These are phyloP conservation scores for Vicia villosa DNA, from an alignment of 306 rosid species.

Conservation along the genomic window DNA sequence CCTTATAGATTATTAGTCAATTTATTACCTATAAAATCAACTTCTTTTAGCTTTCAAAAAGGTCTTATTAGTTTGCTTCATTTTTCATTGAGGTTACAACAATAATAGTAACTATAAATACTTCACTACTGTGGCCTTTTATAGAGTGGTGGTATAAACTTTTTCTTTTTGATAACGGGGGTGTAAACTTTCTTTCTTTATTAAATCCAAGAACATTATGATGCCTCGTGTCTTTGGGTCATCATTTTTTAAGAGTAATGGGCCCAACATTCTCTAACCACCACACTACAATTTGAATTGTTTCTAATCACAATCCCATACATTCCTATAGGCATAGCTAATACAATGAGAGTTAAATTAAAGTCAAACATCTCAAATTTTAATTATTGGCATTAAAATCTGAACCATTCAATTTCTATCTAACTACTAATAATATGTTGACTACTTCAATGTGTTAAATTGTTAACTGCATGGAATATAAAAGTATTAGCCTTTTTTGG, in stretches of 20 bases:
- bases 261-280: constrained; percentile 24
- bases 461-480: too few species aligned
- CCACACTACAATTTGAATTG: constrained; percentile 28
- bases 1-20: too few species aligned
- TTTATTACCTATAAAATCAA: background rate
- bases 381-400: too few species aligned
- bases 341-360: too few species aligned
- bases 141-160: background rate
- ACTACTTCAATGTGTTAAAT: too few species aligned
- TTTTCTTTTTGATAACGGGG: background rate
- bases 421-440: too few species aligned
- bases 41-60: background rate
- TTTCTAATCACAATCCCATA: background rate
- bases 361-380: too few species aligned
- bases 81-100: background rate
- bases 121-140: background rate
- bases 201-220: background rate
- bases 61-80: background rate
- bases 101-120: background rate
- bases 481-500: too few species aligned
- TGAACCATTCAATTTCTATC: too few species aligned
- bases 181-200: background rate
- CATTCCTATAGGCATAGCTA: too few species aligned
- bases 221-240: constrained; percentile 9
- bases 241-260: background rate